Base-by-base conservation (phyloP, 768 basidiomycete species). In the Butyriboletus loyo region DNA sequence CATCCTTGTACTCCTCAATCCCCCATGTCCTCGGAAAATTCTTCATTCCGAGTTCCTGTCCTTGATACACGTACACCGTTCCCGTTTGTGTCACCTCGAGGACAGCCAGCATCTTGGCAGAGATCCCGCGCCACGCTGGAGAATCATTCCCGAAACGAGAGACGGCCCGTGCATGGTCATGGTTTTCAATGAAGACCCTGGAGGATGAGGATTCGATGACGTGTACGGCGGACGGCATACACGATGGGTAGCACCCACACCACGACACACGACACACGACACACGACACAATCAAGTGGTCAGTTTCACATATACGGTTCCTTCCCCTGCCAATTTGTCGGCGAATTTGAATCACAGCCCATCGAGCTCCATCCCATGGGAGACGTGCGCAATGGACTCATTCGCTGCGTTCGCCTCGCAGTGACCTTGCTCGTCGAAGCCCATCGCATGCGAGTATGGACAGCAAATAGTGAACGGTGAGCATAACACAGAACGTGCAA, bases 41-140 rank as follows among this genome's bases (percentile, higher is more conserved):
- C 66, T 75, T 80, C 65, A 86, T 69, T 0, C 82, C 87, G 0
- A 90, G 75, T 62, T 90, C 89, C 65, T 89, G 76, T 7, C 87
- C 88, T 70, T 90, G 86, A 63, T 84, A 90, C 11, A 91, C 73
- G 64, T 83, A 90, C 54, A 84, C 68, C 19, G 87, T 87, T 7
- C 88, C 87, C 8, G 75, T 72, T 37, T 85, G 82, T 1, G 82
- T 78, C 32, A 79, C 72, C 56, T 88, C 77, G 32, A 87, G 66
- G 49, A 86, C 72, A 1, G 83, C 78, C 19, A 89, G 66, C 67
- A 89, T 69, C 66, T 89, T 89, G 5, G 82, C 83, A 7, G 82
- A 84, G 15, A 76, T 64, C 0, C 73, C 66, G 5, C 87, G 79
- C 77, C 83, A 83, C 54, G 77, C 68, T 0, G 75, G 73, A 2